Evolutionary conservation across 768 basidiomycete species (phyloP).

Genomic region (Fibroporia radiculosa): DNA sequence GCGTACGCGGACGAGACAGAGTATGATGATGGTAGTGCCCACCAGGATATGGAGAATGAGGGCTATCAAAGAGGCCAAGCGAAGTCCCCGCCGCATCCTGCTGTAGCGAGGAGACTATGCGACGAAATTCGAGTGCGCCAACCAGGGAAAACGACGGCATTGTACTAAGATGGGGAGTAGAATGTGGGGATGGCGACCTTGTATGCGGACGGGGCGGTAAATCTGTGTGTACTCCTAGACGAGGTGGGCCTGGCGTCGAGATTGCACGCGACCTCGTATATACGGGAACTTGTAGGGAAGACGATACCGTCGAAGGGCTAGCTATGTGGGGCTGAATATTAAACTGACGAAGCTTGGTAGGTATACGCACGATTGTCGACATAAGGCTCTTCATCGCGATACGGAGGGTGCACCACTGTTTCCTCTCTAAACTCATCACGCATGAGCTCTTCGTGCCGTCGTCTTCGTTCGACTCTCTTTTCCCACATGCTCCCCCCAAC

Average conservation of each 20-base stretch:
- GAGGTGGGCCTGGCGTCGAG: slow-evolving; percentile 31
- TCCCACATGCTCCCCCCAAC: slow-evolving; percentile 75
- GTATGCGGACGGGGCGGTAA: slow-evolving; percentile 36
- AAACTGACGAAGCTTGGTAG: not conserved
- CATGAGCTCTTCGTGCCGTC: slow-evolving; percentile 40
- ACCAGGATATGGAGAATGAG: slow-evolving; percentile 62
- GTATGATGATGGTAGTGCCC: slow-evolving; percentile 52
- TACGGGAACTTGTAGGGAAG: slow-evolving; percentile 22
- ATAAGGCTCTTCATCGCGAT: slow-evolving; percentile 43
- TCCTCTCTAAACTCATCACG: slow-evolving; percentile 55
- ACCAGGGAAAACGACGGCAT: slow-evolving; percentile 87
- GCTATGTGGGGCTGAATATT: not conserved
- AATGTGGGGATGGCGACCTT: slow-evolving; percentile 42
- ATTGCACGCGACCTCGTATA: slow-evolving; percentile 28
- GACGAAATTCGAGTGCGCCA: slow-evolving; percentile 92
- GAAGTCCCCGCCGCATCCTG: slow-evolving; percentile 55
- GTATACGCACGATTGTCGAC: slow-evolving; percentile 49
- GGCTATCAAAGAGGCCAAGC: slow-evolving; percentile 58
- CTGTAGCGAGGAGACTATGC: slow-evolving; percentile 77
- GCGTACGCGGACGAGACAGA: slow-evolving; percentile 25
- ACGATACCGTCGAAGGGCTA: slow-evolving; percentile 7
- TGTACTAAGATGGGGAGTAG: slow-evolving; percentile 33
- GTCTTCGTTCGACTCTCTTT: slow-evolving; percentile 40
- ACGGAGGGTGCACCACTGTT: slow-evolving; percentile 25
- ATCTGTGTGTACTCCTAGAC: slow-evolving; percentile 29